Base-by-base conservation (phyloP, 2,329 filamentous ascomycete species). In the Ascocoryne sarcoides region DNA sequence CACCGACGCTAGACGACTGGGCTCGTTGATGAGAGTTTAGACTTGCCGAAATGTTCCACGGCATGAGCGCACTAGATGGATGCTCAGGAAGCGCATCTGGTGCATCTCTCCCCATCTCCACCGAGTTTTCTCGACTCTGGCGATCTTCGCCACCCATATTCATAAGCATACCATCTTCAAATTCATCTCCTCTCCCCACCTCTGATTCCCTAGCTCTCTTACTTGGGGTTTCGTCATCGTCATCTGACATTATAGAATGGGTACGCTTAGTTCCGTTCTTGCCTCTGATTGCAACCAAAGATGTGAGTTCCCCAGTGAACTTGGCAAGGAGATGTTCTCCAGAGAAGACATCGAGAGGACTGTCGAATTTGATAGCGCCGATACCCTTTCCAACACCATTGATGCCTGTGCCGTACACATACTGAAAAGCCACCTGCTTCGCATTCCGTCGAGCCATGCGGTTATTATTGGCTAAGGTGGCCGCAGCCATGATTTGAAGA, bases 61-160 rank as follows among this genome's bases (percentile, higher is more conserved):
- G 80, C 69, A 84, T 77, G 69, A 84, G 76, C n/a, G 71, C 64
- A 4, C 72, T 75, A 17, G 75, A 75, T 19, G 74, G 73, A 39
- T 80, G 74, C 43, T 93, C 83, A 4, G 76, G 75, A 39, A 92
- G 70, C 5, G 75, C 73, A 1, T 75, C 70, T 1, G 69, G 73
- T 1, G 75, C 82, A 31, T 84, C 76, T 61, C 85, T 76, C 15
- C 80, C 84, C 17, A 85, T 61, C 59, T 93, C 87, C 15, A 82
- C 73, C 47, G 43, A 41, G 2, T 45, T 44, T 20, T 36, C 12
- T 34, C 32, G 30, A 14, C 37, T 10, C 37, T 33, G 12, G 36
- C 21, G 19, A 7, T 39, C 36, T 35, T 63, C 47, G 57, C 65
- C 59, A 0, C 61, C 59, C 14, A 69, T 62, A 15, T 67, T 59